phyloP scores from a whole-genome alignment of 2,329 filamentous ascomycete genomes.

The Teratosphaeria gauchensis region DNA sequence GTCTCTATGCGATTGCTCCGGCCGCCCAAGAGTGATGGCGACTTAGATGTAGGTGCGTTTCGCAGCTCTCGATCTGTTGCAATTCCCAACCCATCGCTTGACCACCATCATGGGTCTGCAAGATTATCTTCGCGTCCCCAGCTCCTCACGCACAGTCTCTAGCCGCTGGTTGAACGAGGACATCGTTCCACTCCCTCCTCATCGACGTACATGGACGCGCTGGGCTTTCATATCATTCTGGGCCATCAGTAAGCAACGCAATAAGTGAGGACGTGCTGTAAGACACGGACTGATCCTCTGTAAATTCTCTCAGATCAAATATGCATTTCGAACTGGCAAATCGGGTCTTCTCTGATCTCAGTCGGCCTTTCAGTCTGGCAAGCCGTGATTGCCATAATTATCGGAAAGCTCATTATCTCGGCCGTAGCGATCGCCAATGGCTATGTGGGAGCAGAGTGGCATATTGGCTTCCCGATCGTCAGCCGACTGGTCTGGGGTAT shows the following conservation, averaged over 20 bases:
- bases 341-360: conserved; percentile 29
- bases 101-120: neutral
- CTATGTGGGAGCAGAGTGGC: conserved; percentile 29
- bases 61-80: neutral
- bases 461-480: conserved; percentile 40
- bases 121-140: conserved; percentile 14
- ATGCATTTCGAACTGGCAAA: conserved; percentile 27
- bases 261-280: neutral
- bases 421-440: conserved; percentile 50
- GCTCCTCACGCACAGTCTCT: conserved; percentile 15
- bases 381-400: conserved; percentile 30
- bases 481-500: conserved; percentile 48
- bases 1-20: neutral
- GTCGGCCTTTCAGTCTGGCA: conserved; percentile 34
- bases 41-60: neutral
- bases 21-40: neutral
- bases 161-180: conserved; percentile 33
- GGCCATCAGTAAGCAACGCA: conserved; percentile 24
- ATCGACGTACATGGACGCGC: conserved; percentile 28
- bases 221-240: conserved; percentile 32
- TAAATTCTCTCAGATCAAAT: conserved; percentile 16
- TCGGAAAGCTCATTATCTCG: conserved; percentile 42
- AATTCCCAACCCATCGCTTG: neutral
- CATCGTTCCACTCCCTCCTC: conserved; percentile 31
- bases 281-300: neutral